Base-by-base conservation (phyloP, 805 yeast genomes). In the Metschnikowia noctiluminum region DNA sequence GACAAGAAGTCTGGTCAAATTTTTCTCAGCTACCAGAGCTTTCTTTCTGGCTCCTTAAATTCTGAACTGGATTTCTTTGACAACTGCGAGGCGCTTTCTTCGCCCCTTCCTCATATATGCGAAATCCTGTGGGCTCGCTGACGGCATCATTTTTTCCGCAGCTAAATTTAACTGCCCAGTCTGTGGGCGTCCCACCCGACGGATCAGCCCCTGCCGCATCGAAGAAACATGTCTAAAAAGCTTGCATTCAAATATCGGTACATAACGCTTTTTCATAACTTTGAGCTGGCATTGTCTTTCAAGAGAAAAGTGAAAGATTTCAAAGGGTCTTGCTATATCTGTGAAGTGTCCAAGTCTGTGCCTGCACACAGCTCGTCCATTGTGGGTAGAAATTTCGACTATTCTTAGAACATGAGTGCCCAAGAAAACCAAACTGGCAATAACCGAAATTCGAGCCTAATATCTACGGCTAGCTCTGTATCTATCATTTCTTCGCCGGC, bases 381-480 rank as follows among this genome's bases (percentile, higher is more conserved):
- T 13, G 41, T 28, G 37, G 28, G 28, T 28, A 28, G 39, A 34
- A 13, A 12, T n/a, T 16, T 27, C 28, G 32, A 28, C 42, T 43
- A 43, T 43, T 43, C 42, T 16, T 38, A 38, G 42, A 38, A 9
- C 42, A 43, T 43, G 46, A 43, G 46, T 32, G 15, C 38, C 1
- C 46, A 38, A 35, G 31, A 32, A 35, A 43, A 31, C n/a, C 40
- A 34, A 28, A 15, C 36, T 13, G 35, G 12, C 40, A 43, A 15
- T 30, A 35, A 21, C 44, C 12, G 39, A 37, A 16, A 37, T 11
- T 13, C 44, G 16, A 41, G 38, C 38, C 44, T 35, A 13, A 26
- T 16, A 27, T 10, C 28, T 8, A 14, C 43, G 15, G 16, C 6
- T 31, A 28, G 43, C 28, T 31, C 38, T 10, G 15, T 8, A 9